Conservation (phyloP, 192 early-diverging fungal genomes). For the Funneliformis mosseae region DNA sequence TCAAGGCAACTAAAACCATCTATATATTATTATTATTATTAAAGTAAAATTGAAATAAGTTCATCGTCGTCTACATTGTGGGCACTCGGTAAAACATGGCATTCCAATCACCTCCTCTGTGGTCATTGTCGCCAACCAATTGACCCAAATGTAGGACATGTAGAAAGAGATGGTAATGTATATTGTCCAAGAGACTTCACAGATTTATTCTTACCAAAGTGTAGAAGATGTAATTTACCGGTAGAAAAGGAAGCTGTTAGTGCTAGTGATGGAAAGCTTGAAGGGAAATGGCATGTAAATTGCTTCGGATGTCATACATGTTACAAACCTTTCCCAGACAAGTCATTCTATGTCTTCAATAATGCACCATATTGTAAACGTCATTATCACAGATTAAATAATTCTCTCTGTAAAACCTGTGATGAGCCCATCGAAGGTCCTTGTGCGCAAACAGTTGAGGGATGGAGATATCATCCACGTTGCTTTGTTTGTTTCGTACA, state of each 20-base stretch:
- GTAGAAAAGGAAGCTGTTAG: slow-evolving; percentile 75
- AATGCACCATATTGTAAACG: slow-evolving; percentile 81
- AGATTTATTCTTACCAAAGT: slow-evolving; percentile 67
- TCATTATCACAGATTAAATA: slow-evolving; percentile 86
- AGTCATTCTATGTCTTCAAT: slow-evolving; percentile 88
- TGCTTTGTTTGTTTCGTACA: slow-evolving; percentile 78
- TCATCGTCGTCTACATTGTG: slow-evolving; percentile 50
- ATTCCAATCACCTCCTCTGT: slow-evolving; percentile 65
- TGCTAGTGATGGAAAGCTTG: slow-evolving; percentile 68
- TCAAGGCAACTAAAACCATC: neutral
- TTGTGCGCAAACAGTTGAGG: slow-evolving; percentile 86
- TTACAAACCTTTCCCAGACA: slow-evolving; percentile 70
- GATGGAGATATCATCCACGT: slow-evolving; percentile 80
- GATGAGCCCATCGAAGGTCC: slow-evolving; percentile 85
- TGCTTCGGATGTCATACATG: slow-evolving; percentile 79
- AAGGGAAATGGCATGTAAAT: slow-evolving; percentile 70
- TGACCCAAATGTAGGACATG: slow-evolving; percentile 47
- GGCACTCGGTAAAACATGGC: slow-evolving; percentile 68
- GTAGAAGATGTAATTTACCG: slow-evolving; percentile 59
- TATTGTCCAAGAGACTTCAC: slow-evolving; percentile 73
- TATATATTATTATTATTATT: neutral
- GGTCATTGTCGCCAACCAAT: slow-evolving; percentile 70
- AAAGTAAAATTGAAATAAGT: slow-evolving; percentile 36
- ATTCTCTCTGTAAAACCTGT: slow-evolving; percentile 80
- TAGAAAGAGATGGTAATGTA: slow-evolving; percentile 64